phyloP scores from a whole-genome alignment of 2,329 filamentous ascomycete genomes.

The Ophiostoma populinum region DNA sequence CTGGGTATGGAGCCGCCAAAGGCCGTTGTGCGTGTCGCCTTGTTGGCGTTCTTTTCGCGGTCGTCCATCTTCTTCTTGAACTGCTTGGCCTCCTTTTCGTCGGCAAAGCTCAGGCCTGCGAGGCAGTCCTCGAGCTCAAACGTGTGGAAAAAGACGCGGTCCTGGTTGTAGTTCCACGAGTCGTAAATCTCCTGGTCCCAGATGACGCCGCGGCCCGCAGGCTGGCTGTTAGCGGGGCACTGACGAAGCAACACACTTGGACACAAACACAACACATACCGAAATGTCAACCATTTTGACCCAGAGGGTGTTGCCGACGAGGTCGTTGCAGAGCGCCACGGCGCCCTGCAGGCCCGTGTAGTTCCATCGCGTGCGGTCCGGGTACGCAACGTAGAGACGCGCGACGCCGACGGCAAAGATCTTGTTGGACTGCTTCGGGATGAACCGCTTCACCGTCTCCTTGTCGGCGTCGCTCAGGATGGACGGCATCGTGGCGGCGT shows the following conservation, averaged over 20 bases:
- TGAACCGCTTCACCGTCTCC: conserved; percentile 84
- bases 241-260: neutral
- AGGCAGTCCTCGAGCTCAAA: conserved; percentile 91
- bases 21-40: conserved; percentile 62
- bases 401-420: conserved; percentile 92
- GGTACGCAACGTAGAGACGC: conserved; percentile 82
- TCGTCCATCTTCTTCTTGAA: conserved; percentile 98
- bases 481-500: conserved; percentile 31
- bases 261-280: conserved; percentile 31
- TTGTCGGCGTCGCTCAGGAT: conserved; percentile 86
- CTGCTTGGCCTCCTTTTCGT: conserved; percentile 93
- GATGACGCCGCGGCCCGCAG: conserved; percentile 66
- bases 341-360: conserved; percentile 90
- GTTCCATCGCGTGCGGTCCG: conserved; percentile 72
- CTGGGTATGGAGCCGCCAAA: conserved; percentile 36
- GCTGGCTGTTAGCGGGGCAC: conserved; percentile 26
- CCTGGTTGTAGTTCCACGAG: conserved; percentile 85
- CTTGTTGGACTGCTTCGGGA: conserved; percentile 91
- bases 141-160: conserved; percentile 92
- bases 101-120: conserved; percentile 78
- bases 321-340: conserved; percentile 76
- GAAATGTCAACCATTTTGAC: conserved; percentile 95
- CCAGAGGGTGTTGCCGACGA: conserved; percentile 93
- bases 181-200: conserved; percentile 99
- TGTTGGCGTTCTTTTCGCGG: conserved; percentile 85